Conservation (phyloP, 1,284 basidiomycete genomes). For the Sanghuangporus weigelae region DNA sequence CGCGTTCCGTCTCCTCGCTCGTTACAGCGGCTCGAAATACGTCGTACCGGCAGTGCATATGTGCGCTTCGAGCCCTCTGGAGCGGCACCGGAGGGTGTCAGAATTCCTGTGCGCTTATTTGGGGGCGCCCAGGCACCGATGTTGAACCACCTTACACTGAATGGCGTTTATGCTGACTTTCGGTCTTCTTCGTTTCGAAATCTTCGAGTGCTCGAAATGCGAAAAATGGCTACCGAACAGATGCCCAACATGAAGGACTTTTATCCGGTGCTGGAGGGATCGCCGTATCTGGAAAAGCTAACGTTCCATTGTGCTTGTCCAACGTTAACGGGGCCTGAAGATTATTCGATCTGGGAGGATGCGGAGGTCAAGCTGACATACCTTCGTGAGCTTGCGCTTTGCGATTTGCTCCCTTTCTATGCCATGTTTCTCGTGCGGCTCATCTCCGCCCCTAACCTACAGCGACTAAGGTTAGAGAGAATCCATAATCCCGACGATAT, state of each 20-base stretch:
- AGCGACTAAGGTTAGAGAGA: conserved; percentile 2
- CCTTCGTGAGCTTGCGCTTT: conserved; percentile 5
- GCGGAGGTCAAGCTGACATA: background rate
- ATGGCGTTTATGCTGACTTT: conserved; percentile 54
- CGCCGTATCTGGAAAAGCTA: conserved; percentile 45
- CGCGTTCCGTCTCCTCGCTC: conserved; percentile 32
- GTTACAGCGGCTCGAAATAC: conserved; percentile 55
- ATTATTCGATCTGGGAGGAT: too few species aligned
- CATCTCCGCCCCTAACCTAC: conserved; percentile 9
- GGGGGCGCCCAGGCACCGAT: conserved; percentile 27
- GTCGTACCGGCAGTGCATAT: conserved; percentile 43
- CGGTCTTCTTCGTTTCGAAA: conserved; percentile 26
- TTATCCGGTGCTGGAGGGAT: conserved; percentile 43
- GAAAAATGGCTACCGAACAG: conserved; percentile 45
- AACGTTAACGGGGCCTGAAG: conserved; percentile 20
- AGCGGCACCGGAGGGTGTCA: background rate
- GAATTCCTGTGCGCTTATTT: conserved; percentile 8
- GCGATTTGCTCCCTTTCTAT: conserved; percentile 6
- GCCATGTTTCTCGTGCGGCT: conserved; percentile 7
- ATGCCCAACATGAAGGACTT: conserved; percentile 45
- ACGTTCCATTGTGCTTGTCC: conserved; percentile 57
- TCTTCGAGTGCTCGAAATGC: conserved; percentile 54
- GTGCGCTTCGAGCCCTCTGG: conserved; percentile 32
- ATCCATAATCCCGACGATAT: background rate
- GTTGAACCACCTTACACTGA: conserved; percentile 38